Evolutionary conservation across 1,139 yeast genomes (phyloP).

Genomic region (Diutina siamensis): DNA sequence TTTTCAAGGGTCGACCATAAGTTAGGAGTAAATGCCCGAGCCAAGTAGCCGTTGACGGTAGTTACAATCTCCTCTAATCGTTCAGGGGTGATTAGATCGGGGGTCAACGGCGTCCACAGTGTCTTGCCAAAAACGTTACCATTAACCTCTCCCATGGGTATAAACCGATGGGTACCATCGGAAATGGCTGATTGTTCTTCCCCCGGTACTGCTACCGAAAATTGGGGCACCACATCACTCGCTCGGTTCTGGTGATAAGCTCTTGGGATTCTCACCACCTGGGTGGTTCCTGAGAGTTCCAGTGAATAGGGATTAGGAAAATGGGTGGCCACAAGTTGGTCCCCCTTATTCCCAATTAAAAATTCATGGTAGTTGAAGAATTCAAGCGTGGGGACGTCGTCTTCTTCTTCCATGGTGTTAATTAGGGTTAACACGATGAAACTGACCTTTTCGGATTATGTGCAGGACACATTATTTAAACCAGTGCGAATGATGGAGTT

Average conservation of each 20-base stretch:
- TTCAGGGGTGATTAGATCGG: not conserved
- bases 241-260: not conserved
- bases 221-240: constrained; percentile 1
- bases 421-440: no score
- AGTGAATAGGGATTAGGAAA: not conserved
- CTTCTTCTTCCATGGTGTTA: not conserved
- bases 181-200: not conserved
- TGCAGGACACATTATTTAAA: no score
- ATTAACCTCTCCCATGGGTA: not conserved
- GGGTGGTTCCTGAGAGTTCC: not conserved
- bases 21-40: not conserved
- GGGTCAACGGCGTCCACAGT: constrained; percentile 2
- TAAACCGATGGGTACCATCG: not conserved
- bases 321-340: not conserved
- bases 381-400: not conserved
- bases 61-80: not conserved
- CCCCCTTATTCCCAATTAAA: not conserved
- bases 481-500: no score
- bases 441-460: no score
- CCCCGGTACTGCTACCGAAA: not conserved
- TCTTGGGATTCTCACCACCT: not conserved
- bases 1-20: not conserved
- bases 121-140: not conserved
- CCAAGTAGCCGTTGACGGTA: not conserved
- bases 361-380: constrained; percentile 5